Base-by-base conservation (phyloP, 805 yeast species). In the Yarrowia yakushimensis region DNA sequence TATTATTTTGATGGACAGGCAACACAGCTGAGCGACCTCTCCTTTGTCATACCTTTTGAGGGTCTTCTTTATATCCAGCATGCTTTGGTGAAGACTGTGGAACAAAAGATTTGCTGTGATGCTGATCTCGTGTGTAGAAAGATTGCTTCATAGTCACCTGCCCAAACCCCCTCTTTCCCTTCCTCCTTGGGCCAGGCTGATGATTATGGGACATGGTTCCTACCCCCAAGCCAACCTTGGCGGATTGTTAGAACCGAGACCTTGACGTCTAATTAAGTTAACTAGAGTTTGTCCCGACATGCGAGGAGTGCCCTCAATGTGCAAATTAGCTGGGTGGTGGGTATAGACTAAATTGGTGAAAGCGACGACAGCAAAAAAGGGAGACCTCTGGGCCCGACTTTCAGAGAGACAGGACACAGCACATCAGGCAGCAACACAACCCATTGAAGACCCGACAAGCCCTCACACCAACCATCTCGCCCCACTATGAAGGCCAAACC, bases 401-500 rank as follows among this genome's bases (percentile, higher is more conserved):
- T n/a, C 2, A 3, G 46, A 30, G 52, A 28, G 18, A 18, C 45
- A 15, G 13, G 22, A 46, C 54, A 11, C 37, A 43, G 52, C 34
- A 45, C 52, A 45, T 22, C 43, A 39, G 15, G 23, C 23, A 11
- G 23, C 23, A 22, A 39, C 17, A 48, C 36, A 3, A 31, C 18
- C 28, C 28, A 20, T 18, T 28, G 39, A 23, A 33, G 18, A 11
- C 31, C 12, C 20, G n/a, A 48, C 37, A 48, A 4, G 22, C 57
- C 18, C 33, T 1, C 34, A 1, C 46, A 27, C 17, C 27, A 9
- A 33, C 36, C 46, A 28, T 13, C 2, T 18, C 36, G 13, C 39
- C 10, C 13, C 42, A 39, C 3, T 55, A 73, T 76, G 74, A 67
- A 66, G 28, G 78, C 76, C 36, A 70, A 72, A 64, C 73, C 75